A percentile compares a stretch with the other conserved stretches of the same genome.
phyloP scores from a whole-genome alignment of 2,329 filamentous ascomycete genomes.

The Tolypocladium ovalisporum region DNA sequence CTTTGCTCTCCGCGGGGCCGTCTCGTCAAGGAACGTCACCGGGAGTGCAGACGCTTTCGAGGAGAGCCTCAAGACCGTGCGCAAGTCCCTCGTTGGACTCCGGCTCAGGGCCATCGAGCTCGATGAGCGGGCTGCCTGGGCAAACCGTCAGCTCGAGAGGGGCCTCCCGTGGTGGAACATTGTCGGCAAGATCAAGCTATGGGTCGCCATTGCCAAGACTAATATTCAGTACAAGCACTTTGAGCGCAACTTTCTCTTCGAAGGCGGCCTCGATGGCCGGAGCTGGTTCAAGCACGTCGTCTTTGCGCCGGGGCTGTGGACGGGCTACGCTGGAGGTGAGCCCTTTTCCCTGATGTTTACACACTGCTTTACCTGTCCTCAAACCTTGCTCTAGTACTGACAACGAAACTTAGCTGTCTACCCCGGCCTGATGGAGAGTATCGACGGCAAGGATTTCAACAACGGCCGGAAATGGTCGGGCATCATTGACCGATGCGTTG shows the following conservation, averaged over 20 bases:
- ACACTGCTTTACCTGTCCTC: not conserved
- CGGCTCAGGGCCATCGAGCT: constrained; percentile 30
- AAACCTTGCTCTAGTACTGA: constrained; percentile 1
- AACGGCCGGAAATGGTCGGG: constrained; percentile 48
- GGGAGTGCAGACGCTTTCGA: constrained; percentile 29
- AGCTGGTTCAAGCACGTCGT: constrained; percentile 93
- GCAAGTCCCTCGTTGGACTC: constrained; percentile 24
- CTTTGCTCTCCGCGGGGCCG: constrained; percentile 17
- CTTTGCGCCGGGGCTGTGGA: constrained; percentile 86
- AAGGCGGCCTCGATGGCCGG: constrained; percentile 65
- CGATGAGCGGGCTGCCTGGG: constrained; percentile 32
- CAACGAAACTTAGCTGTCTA: constrained; percentile 37
- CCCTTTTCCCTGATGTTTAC: constrained; percentile 12
- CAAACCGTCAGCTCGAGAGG: constrained; percentile 29
- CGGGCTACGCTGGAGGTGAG: constrained; percentile 71
- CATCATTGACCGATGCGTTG: constrained; percentile 44
- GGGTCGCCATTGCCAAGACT: constrained; percentile 49
- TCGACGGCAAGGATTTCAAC: constrained; percentile 45
- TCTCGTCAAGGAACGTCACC: constrained; percentile 10
- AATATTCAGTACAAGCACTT: constrained; percentile 79
- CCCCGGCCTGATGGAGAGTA: constrained; percentile 51
- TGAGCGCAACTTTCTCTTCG: constrained; percentile 70
- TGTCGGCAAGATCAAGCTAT: constrained; percentile 54
- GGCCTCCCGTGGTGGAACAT: constrained; percentile 72
- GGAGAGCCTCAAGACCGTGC: constrained; percentile 25